phyloP scores from a whole-genome alignment of 2,329 filamentous ascomycete genomes.

The Talaromyces marneffei region DNA sequence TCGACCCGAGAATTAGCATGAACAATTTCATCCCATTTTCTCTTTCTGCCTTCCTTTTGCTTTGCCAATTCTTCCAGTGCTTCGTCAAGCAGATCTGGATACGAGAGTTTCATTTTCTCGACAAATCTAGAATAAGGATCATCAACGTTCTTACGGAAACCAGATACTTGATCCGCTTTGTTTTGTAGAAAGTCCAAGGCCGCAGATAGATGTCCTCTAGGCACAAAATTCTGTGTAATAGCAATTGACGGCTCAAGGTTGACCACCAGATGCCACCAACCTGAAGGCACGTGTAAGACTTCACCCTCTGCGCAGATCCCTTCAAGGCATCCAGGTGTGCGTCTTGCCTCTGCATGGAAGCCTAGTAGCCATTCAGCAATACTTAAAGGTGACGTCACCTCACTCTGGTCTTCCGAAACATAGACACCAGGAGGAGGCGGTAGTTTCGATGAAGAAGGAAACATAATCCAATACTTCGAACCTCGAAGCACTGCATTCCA shows the following conservation, averaged over 20 bases:
- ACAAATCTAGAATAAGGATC: slow-evolving; percentile 73
- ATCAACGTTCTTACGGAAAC: slow-evolving; percentile 66
- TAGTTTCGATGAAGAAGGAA: slow-evolving; percentile 60
- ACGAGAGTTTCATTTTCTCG: slow-evolving; percentile 55
- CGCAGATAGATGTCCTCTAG: slow-evolving; percentile 63
- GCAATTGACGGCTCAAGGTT: slow-evolving; percentile 82
- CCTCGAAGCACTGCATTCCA: slow-evolving; percentile 93
- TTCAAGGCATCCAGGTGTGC: slow-evolving; percentile 70
- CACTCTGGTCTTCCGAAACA: slow-evolving; percentile 80
- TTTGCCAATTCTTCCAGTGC: slow-evolving; percentile 61
- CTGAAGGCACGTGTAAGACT: slow-evolving; percentile 83
- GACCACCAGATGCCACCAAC: slow-evolving; percentile 95
- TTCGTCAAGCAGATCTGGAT: slow-evolving; percentile 63
- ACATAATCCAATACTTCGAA: slow-evolving; percentile 98
- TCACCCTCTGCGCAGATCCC: slow-evolving; percentile 80
- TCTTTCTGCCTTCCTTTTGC: slow-evolving; percentile 60
- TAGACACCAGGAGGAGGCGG: slow-evolving; percentile 80
- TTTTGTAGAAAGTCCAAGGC: slow-evolving; percentile 76
- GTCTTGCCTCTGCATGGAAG: slow-evolving; percentile 78
- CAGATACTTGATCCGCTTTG: slow-evolving; percentile 78
- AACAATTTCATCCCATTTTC: slow-evolving; percentile 80
- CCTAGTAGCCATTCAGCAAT: slow-evolving; percentile 94
- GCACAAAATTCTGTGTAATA: slow-evolving; percentile 93
- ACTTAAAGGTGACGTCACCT: slow-evolving; percentile 87
- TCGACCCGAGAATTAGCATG: slow-evolving; percentile 43